phyloP scores from a whole-genome alignment of 176 grass and related monocot species.

The sorghum (Sorghum bicolor) region DNA sequence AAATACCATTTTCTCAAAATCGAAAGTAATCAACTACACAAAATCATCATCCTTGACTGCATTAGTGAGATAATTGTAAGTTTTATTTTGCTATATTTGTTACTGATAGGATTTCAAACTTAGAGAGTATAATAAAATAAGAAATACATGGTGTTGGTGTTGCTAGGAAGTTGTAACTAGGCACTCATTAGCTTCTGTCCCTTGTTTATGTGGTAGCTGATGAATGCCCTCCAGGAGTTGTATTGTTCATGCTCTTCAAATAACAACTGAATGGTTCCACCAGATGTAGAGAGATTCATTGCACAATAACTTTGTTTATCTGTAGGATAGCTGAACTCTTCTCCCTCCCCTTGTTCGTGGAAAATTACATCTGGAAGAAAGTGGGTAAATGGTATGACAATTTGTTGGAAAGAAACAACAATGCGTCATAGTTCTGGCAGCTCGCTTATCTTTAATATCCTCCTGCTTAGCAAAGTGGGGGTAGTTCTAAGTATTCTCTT shows the following conservation, averaged over 20 bases:
- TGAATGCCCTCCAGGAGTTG: conserved; percentile 51
- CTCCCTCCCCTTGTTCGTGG: conserved; percentile 23
- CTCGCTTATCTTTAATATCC: not conserved
- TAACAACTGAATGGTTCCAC: conserved; percentile 49
- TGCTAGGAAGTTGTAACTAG: conserved; percentile 1
- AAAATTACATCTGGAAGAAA: conserved; percentile 48
- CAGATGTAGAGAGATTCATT: conserved; percentile 41
- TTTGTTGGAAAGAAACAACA: conserved; percentile 6
- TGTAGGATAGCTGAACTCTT: conserved; percentile 33
- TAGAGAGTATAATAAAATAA: not conserved
- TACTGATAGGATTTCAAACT: not conserved
- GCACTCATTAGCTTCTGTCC: not conserved
- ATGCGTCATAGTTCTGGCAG: not conserved
- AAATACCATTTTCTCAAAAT: not conserved
- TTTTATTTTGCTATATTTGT: not conserved
- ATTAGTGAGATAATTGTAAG: not conserved
- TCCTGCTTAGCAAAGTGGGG: not conserved
- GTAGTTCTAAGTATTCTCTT: not conserved
- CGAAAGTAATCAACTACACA: not conserved
- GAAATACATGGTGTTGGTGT: conserved; percentile 6
- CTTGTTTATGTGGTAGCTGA: conserved; percentile 36
- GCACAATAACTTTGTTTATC: conserved; percentile 20
- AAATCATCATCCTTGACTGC: not conserved
- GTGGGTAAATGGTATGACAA: not conserved
- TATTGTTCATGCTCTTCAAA: conserved; percentile 53